Percentiles rank a stretch among this genome's conserved stretches.
Evolutionary conservation across 1,284 basidiomycete genomes (phyloP).

Genomic region (Heterobasidion parviporum): DNA sequence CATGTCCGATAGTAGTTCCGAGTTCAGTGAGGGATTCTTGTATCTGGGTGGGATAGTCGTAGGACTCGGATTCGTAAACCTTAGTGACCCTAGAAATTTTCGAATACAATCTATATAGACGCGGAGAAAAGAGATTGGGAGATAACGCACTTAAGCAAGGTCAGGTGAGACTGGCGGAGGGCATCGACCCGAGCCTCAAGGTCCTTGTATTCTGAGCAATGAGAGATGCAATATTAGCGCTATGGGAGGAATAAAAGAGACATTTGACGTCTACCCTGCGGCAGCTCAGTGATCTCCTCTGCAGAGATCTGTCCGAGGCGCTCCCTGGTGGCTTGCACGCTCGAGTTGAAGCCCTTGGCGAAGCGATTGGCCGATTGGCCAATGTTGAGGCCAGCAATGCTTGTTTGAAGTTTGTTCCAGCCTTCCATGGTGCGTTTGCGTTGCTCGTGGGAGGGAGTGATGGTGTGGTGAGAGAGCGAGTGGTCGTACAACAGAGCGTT

Average conservation of each 20-base stretch:
- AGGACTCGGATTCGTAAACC: constrained; percentile 80
- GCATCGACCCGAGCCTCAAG: constrained; percentile 94
- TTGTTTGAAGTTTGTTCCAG: constrained; percentile 63
- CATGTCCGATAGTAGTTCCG: constrained; percentile 67
- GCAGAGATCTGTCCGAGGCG: constrained; percentile 82
- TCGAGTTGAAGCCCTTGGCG: constrained; percentile 78
- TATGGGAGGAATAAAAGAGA: background rate
- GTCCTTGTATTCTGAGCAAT: constrained; percentile 81
- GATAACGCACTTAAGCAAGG: constrained; percentile 64
- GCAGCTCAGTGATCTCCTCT: constrained; percentile 93
- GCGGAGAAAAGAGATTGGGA: background rate
- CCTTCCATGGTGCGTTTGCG: constrained; percentile 49
- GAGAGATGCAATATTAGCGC: constrained; percentile 13
- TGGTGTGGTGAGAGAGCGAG: background rate
- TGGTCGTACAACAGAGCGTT: background rate
- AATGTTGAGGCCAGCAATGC: constrained; percentile 54
- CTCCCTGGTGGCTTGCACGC: constrained; percentile 87
- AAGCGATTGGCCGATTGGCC: constrained; percentile 66
- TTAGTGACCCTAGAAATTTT: constrained; percentile 57
- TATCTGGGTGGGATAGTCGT: constrained; percentile 82
- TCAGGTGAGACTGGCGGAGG: constrained; percentile 72
- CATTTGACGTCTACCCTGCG: constrained; percentile 48
- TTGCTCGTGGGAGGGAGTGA: constrained; percentile 11
- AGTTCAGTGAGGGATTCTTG: constrained; percentile 71
- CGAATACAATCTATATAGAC: background rate